Percentiles rank a stretch among this genome's conserved stretches.
Evolutionary conservation across 148 eudicot genomes (phyloP).

Genomic region (Diospyros lotus): DNA sequence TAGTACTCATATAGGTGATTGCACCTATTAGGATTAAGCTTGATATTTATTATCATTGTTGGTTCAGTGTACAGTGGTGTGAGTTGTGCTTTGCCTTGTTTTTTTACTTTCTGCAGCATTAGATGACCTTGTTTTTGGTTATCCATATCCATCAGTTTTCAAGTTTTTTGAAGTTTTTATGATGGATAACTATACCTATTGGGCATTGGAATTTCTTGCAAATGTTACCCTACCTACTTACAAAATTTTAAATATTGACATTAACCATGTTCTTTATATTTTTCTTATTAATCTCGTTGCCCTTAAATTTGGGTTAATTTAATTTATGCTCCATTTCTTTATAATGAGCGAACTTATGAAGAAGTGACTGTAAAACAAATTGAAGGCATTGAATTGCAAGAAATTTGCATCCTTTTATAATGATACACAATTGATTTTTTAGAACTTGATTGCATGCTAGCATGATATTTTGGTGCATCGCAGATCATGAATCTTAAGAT

Average conservation of each 20-base stretch:
- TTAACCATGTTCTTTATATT: slow-evolving; percentile 17
- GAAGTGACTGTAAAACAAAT: background rate
- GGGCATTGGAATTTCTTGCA: slow-evolving; percentile 29
- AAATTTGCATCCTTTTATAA: background rate
- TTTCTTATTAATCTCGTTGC: background rate
- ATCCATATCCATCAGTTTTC: slow-evolving; percentile 9
- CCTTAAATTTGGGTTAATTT: background rate
- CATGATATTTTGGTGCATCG: background rate
- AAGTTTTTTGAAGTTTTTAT: slow-evolving; percentile 22
- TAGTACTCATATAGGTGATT: background rate
- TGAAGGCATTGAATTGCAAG: background rate
- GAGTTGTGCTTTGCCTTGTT: slow-evolving; percentile 18
- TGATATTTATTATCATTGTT: slow-evolving; percentile 17
- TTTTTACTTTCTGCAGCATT: slow-evolving; percentile 11
- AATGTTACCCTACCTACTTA: slow-evolving; percentile 29
- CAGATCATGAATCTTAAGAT: too few species aligned
- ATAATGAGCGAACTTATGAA: background rate
- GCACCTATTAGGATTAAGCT: background rate
- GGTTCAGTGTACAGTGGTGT: slow-evolving; percentile 37
- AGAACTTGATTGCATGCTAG: background rate
- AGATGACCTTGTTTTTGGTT: slow-evolving; percentile 22
- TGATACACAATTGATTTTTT: background rate
- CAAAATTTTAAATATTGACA: slow-evolving; percentile 22
- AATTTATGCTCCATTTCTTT: background rate
- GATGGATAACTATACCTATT: slow-evolving; percentile 26